Evolutionary conservation across 2,329 filamentous ascomycete genomes (phyloP).

Genomic region (Ophiocordyceps camponoti-rufipedis): DNA sequence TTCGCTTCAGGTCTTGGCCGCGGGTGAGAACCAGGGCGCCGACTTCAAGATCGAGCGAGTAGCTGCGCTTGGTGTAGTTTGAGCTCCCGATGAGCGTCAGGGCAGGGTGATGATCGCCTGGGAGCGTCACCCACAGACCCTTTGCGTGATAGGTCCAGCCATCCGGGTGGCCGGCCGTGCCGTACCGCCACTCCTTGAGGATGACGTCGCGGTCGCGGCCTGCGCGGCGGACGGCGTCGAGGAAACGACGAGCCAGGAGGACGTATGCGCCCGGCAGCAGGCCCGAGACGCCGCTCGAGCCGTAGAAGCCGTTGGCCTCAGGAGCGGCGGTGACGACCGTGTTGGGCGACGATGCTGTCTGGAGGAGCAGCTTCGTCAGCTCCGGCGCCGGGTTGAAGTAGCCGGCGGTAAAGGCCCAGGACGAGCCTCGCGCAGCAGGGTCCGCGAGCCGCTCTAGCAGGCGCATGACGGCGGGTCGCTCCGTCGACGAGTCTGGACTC

Average conservation of each 20-base stretch:
- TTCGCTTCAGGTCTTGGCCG: slow-evolving; percentile 50
- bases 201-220: slow-evolving; percentile 38
- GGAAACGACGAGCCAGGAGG: slow-evolving; percentile 65
- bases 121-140: slow-evolving; percentile 74
- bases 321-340: slow-evolving; percentile 86
- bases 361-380: slow-evolving; percentile 62
- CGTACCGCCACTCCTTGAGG: slow-evolving; percentile 75
- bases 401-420: slow-evolving; percentile 92
- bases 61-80: slow-evolving; percentile 91
- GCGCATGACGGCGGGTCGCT: slow-evolving; percentile 62
- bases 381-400: slow-evolving; percentile 95
- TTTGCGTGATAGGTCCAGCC: slow-evolving; percentile 99
- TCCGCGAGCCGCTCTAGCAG: slow-evolving; percentile 51
- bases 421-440: slow-evolving; percentile 46
- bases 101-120: slow-evolving; percentile 45
- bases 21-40: slow-evolving; percentile 73
- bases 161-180: slow-evolving; percentile 59
- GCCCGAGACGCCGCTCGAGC: slow-evolving; percentile 71
- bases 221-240: slow-evolving; percentile 35
- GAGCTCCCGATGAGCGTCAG: slow-evolving; percentile 78
- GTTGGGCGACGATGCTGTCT: slow-evolving; percentile 49
- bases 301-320: slow-evolving; percentile 88
- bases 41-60: slow-evolving; percentile 79
- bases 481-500: slow-evolving; percentile 64
- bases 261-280: slow-evolving; percentile 88